Evolutionary conservation across 2,329 filamentous ascomycete genomes (phyloP).

Genomic region (Rhynchosporium agropyri): DNA sequence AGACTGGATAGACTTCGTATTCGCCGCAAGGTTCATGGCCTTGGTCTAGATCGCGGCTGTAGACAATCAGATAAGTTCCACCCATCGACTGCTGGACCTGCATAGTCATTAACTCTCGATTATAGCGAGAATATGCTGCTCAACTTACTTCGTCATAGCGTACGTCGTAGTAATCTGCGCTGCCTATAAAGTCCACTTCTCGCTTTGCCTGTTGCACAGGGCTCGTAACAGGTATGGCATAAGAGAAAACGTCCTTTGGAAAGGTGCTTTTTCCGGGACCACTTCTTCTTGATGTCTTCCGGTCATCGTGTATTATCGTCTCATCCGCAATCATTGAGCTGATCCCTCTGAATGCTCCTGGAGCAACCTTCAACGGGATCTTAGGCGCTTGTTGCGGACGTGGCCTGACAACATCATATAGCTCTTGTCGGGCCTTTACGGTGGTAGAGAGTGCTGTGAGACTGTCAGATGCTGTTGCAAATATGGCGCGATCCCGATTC

Average conservation of each 20-base stretch:
- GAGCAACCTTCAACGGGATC: neutral
- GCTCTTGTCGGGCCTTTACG: neutral
- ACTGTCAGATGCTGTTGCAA: neutral
- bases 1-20: neutral
- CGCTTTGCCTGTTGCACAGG: constrained; percentile 6
- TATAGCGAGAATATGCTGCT: neutral
- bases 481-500: neutral
- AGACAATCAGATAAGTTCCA: constrained; percentile 18
- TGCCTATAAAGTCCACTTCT: constrained; percentile 12
- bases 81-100: neutral
- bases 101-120: neutral
- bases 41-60: neutral
- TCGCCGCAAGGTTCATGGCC: neutral
- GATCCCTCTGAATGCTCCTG: no score
- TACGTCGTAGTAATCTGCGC: constrained; percentile 4
- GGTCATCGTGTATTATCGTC: no score
- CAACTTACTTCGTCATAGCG: constrained; percentile 7
- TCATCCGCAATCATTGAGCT: no score
- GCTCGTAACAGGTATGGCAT: neutral
- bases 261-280: neutral
- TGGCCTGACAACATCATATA: neutral
- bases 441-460: neutral
- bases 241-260: neutral
- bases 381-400: neutral
- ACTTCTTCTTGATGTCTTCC: neutral